These are phyloP conservation scores for Myxozyma neotropica DNA, from an alignment of 805 yeast genomes.

Conservation along the genomic window DNA sequence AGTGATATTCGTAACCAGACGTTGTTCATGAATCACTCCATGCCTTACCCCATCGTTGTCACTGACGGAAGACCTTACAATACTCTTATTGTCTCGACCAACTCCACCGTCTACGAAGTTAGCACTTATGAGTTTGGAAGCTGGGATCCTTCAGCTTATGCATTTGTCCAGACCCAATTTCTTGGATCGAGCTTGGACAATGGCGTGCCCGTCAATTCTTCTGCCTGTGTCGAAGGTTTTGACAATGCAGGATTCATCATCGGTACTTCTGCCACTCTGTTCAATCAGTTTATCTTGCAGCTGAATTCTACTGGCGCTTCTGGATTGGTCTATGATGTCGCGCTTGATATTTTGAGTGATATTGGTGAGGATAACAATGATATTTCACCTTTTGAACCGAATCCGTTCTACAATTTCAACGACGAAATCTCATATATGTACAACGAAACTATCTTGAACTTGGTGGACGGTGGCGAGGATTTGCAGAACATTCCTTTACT, in stretches of 20 bases:
- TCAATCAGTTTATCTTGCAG: slow-evolving; percentile 65
- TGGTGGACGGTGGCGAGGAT: slow-evolving; percentile 79
- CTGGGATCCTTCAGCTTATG: slow-evolving; percentile 75
- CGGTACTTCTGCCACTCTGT: slow-evolving; percentile 82
- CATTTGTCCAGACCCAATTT: slow-evolving; percentile 68
- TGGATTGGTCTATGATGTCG: slow-evolving; percentile 52
- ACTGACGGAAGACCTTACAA: slow-evolving; percentile 52
- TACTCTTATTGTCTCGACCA: slow-evolving; percentile 55
- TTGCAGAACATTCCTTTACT: slow-evolving; percentile 62
- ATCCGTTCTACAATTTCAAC: slow-evolving; percentile 62
- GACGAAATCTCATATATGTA: slow-evolving; percentile 45
- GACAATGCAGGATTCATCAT: slow-evolving; percentile 81
- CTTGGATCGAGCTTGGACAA: slow-evolving; percentile 65
- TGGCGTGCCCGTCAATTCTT: slow-evolving; percentile 55
- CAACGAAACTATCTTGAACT: slow-evolving; percentile 48
- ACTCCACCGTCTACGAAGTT: slow-evolving; percentile 61
- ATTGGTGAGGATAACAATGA: slow-evolving; percentile 52
- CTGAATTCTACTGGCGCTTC: slow-evolving; percentile 57
- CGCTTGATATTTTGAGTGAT: slow-evolving; percentile 50
- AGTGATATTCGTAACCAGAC: slow-evolving; percentile 61
- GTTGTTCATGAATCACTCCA: slow-evolving; percentile 60
- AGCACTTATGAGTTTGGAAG: slow-evolving; percentile 77
- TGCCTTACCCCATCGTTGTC: slow-evolving; percentile 73
- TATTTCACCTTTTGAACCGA: slow-evolving; percentile 71
- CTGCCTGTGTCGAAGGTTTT: slow-evolving; percentile 63